These are phyloP conservation scores for Malus asiatica DNA, from an alignment of 306 rosid genomes.

Conservation along the genomic window DNA sequence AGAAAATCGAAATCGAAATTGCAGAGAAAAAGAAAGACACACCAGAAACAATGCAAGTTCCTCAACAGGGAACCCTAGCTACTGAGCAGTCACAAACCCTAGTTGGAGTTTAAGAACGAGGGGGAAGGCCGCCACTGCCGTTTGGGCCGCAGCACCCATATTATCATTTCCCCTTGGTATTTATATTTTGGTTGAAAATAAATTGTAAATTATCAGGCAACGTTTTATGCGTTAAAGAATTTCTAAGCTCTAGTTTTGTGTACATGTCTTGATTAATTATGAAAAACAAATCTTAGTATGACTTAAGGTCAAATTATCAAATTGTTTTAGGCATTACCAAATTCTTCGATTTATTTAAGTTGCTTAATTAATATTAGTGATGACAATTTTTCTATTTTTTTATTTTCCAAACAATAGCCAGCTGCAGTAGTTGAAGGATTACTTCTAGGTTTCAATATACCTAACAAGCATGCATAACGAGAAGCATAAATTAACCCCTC, in stretches of 20 bases:
- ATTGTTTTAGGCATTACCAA: not conserved
- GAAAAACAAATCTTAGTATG: not conserved
- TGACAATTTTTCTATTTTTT: too few species aligned
- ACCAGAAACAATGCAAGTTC: not conserved
- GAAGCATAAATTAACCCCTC: not conserved
- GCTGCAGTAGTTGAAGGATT: not conserved
- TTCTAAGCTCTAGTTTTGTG: not conserved
- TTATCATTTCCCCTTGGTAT: not conserved
- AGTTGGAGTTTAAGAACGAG: not conserved
- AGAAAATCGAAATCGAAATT: not conserved
- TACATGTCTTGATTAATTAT: not conserved
- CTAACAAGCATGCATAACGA: not conserved
- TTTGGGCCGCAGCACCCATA: not conserved
- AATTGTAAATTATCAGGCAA: not conserved
- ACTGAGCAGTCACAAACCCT: not conserved
- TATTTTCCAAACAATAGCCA: not conserved
- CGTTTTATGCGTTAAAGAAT: not conserved
- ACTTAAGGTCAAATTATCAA: not conserved
- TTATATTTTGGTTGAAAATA: not conserved
- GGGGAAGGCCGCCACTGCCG: not conserved
- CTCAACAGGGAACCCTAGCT: not conserved
- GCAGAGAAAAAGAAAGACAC: not conserved
- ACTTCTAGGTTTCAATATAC: not conserved
- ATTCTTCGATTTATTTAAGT: not conserved
- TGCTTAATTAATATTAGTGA: not conserved